These are phyloP conservation scores for Metschnikowia lunata DNA, from an alignment of 805 yeast genomes.

Conservation along the genomic window DNA sequence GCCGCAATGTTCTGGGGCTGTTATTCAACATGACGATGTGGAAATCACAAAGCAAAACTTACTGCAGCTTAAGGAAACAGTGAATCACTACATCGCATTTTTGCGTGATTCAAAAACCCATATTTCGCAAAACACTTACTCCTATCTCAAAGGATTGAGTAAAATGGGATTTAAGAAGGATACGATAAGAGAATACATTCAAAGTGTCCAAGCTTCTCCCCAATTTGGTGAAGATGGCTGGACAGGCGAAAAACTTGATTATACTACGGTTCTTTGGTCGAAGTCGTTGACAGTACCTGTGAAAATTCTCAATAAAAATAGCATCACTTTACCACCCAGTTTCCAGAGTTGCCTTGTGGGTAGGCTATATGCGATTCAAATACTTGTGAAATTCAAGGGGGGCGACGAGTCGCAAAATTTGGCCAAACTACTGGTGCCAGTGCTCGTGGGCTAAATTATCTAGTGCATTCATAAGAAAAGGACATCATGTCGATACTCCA, in stretches of 20 bases:
- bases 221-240: conserved; percentile 21
- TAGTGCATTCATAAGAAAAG: no score
- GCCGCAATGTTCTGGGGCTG: conserved; percentile 18
- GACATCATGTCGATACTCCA: no score
- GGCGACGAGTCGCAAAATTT: conserved; percentile 20
- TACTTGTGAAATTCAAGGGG: conserved; percentile 42
- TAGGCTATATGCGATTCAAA: conserved; percentile 51
- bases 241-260: conserved; percentile 23
- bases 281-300: conserved; percentile 40
- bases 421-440: conserved; percentile 15
- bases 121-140: conserved; percentile 30
- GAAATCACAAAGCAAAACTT: conserved; percentile 32
- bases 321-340: conserved; percentile 52
- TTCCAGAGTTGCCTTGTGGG: conserved; percentile 63
- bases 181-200: conserved; percentile 35
- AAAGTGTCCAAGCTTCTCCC: conserved; percentile 24
- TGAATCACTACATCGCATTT: conserved; percentile 30
- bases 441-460: conserved; percentile 12
- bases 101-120: conserved; percentile 30
- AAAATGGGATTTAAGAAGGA: conserved; percentile 38
- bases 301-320: conserved; percentile 37
- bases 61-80: conserved; percentile 34
- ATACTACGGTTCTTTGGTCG: conserved; percentile 27
- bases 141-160: conserved; percentile 37
- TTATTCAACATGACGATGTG: conserved; percentile 23